Evolutionary conservation across 176 grass and related monocot species (phyloP).

Genomic region (Lolium rigidum): DNA sequence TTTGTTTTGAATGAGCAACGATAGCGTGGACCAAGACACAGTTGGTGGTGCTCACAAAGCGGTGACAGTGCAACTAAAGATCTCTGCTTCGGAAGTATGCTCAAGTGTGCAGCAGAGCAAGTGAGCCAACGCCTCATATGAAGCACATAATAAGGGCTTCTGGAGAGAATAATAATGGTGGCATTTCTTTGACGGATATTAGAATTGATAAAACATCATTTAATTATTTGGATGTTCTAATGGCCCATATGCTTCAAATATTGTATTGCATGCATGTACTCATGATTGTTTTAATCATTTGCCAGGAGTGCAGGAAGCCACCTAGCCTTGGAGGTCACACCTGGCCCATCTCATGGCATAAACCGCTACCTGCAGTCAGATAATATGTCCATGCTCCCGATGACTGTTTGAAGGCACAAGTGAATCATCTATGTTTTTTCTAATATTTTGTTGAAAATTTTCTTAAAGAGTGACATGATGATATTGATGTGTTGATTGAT

Average conservation of each 20-base stretch:
- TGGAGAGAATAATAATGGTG: slow-evolving; percentile 35
- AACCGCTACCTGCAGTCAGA: slow-evolving; percentile 50
- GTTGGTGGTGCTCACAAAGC: no score
- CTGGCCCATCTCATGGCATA: slow-evolving; percentile 66
- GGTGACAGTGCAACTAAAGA: slow-evolving; percentile 50
- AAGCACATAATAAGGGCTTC: slow-evolving; percentile 40
- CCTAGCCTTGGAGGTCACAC: slow-evolving; percentile 65
- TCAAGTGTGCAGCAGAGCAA: slow-evolving; percentile 46
- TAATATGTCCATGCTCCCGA: slow-evolving; percentile 35
- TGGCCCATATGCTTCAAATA: slow-evolving; percentile 10
- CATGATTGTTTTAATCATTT: slow-evolving; percentile 51
- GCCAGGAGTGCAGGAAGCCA: slow-evolving; percentile 63
- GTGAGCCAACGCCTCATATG: slow-evolving; percentile 34
- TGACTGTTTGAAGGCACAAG: slow-evolving; percentile 78
- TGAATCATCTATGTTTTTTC: no score
- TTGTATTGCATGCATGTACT: slow-evolving; percentile 40
- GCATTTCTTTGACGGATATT: slow-evolving; percentile 48
- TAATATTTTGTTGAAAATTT: no score
- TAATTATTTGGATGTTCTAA: slow-evolving; percentile 29
- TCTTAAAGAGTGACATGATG: no score
- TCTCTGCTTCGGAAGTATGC: slow-evolving; percentile 37
- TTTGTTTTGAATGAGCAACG: no score
- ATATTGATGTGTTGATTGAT: no score
- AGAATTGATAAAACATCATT: slow-evolving; percentile 48
- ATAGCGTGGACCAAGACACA: no score